Base-by-base conservation (phyloP, 2,329 filamentous ascomycete genomes). In the Microsporum ferrugineum region DNA sequence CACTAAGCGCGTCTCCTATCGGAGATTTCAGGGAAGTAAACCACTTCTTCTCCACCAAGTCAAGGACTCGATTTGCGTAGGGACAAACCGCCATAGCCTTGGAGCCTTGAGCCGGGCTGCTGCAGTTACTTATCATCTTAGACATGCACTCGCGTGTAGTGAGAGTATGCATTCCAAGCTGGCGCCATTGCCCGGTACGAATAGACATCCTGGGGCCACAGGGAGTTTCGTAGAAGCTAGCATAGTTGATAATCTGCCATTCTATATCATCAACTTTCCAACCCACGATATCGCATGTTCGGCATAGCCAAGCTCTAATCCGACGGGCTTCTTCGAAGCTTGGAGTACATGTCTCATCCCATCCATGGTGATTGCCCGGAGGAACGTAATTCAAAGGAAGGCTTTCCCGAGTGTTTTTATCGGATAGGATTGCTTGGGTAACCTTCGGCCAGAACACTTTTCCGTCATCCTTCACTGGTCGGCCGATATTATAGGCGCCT, bases 211-310 rank as follows among this genome's bases (percentile, higher is more conserved):
- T 61, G 7, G 62, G 62, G 1, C 62, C 62, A 10, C 53, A 5
- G n/a, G 49, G 62, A 38, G 39, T n/a, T 41, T 61, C 62, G 14
- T 39, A 31, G 33, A 60, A 61, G 4, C 14, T 17, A 38, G 31
- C 14, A 43, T 61, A 60, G 12, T 51, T 60, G 53, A 63, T 38
- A 12, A 63, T 60, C 23, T 63, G 62, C 62, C 62, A 63, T 8
- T 51, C 45, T 12, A 63, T n/a, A 53, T 49, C 36, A 5, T 58
- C 12, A 51, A 58, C 36, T 2, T 57, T 33, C 10, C 61, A 57
- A 14, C 43, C 53, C 33, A 38, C 17, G 17, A 38, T 17, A 1
- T 14, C 8, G 36, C 53, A 57, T 57, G 23, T 14, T 41, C 33
- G 33, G 29, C 6, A 2, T 8, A 57, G 53, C 45, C 45, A 51